Evolutionary conservation across 2,329 filamentous ascomycete genomes (phyloP), one percentile per base, ranked within the genome.

Genomic region (Fusarium annulatum): DNA sequence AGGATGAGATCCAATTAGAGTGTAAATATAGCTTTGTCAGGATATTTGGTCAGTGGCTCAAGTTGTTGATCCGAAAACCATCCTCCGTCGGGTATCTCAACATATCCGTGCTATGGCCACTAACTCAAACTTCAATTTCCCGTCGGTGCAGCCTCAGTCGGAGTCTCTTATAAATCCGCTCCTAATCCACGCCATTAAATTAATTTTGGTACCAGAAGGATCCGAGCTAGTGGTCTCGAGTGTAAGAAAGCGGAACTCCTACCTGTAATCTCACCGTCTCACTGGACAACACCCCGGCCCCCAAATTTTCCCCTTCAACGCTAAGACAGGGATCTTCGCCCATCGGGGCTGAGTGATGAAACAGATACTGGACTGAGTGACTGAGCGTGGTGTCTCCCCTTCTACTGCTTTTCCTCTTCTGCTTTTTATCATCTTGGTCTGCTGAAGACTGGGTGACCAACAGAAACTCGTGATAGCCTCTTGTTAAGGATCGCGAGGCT

Each of bases 271-370:
- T 39, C 33, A 42, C 9, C 9, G 11, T 62, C n/a, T 71, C 28
- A 73, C 60, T 73, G 70, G 70, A 34, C 48, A 21, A 55, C 14
- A 52, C 26, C 39, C 56, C n/a, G 23, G 33, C 55, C 68, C 34
- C 52, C 41, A 68, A 34, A 48, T 63, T 67, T 42, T 68, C 67
- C 45, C 45, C 42, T 36, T 55, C 53, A 33, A 61, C 64, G 55
- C 69, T 65, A 73, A 61, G 26, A 43, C 56, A 67, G 26, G 67
- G 68, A 67, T 71, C 70, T 56, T 49, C 34, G 48, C 41, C 66
- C 63, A 43, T n/a, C 28, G 51, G 52, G 70, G 70, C 70, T 73
- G 61, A 71, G 57, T 46, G 46, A 51, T 71, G 68, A 71, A 71
- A 71, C 67, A 52, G 38, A 43, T 43, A 58, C 23, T 41, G 11